These are phyloP conservation scores for Neurospora sp. DNA, from an alignment of 2,329 filamentous ascomycete genomes.

Conservation along the genomic window DNA sequence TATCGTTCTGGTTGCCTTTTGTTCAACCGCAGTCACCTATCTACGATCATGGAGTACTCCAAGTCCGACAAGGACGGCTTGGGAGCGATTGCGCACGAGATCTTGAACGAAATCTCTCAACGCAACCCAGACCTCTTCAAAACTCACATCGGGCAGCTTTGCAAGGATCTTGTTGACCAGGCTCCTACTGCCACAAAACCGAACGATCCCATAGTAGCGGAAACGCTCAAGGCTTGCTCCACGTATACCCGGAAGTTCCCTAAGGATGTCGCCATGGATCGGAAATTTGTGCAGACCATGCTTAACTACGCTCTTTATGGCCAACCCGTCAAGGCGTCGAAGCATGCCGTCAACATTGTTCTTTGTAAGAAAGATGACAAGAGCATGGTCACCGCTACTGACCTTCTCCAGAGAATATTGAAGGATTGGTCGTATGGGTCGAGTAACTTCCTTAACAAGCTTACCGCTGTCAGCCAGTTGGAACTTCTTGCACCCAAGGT, in stretches of 20 bases:
- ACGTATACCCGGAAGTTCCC: constrained; percentile 83
- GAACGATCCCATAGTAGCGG: constrained; percentile 68
- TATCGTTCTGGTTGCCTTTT: constrained; percentile 77
- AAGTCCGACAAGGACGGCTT: constrained; percentile 73
- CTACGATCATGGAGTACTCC: constrained; percentile 79
- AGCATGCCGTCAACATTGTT: constrained; percentile 87
- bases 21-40: constrained; percentile 90
- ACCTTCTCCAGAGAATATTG: constrained; percentile 67
- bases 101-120: constrained; percentile 85
- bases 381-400: constrained; percentile 70
- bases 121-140: constrained; percentile 85
- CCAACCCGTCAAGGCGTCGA: constrained; percentile 70
- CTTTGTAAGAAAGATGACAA: constrained; percentile 66
- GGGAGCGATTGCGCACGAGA: constrained; percentile 70
- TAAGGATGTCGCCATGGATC: constrained; percentile 69
- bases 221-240: constrained; percentile 88
- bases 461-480: constrained; percentile 63
- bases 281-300: constrained; percentile 71
- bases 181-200: constrained; percentile 58
- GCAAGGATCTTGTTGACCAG: constrained; percentile 72
- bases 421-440: constrained; percentile 64
- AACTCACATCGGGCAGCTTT: constrained; percentile 83
- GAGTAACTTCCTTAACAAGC: constrained; percentile 64
- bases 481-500: constrained; percentile 65
- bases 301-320: constrained; percentile 77